phyloP scores from a whole-genome alignment of 2,329 filamentous ascomycete genomes.

The Sphaerulina vaccinii region DNA sequence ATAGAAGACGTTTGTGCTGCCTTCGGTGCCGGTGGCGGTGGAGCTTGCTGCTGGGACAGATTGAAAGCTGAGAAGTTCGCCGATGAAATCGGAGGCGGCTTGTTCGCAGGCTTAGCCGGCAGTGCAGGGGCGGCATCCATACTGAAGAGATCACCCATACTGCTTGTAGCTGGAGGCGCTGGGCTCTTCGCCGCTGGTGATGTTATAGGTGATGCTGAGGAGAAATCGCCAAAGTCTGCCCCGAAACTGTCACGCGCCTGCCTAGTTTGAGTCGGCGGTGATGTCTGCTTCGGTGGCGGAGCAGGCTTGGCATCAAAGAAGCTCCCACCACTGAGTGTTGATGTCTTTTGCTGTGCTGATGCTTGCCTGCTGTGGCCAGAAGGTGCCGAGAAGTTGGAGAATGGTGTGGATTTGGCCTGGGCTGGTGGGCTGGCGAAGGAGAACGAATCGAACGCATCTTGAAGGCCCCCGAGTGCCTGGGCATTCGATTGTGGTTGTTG shows the following conservation, averaged over 20 bases:
- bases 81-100: conserved; percentile 34
- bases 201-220: conserved; percentile 55
- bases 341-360: conserved; percentile 27
- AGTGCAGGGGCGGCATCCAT: conserved; percentile 50
- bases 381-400: conserved; percentile 62
- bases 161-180: conserved; percentile 49
- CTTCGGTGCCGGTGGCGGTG: conserved; percentile 38
- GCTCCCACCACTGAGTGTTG: conserved; percentile 65
- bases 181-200: conserved; percentile 44
- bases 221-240: conserved; percentile 54
- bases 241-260: conserved; percentile 52
- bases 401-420: conserved; percentile 59
- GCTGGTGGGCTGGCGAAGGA: conserved; percentile 55
- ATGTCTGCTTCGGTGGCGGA: conserved; percentile 41
- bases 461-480: conserved; percentile 58
- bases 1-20: conserved; percentile 33
- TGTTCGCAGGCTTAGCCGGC: conserved; percentile 36
- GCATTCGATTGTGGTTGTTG: conserved; percentile 31
- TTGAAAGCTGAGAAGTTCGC: conserved; percentile 66
- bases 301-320: conserved; percentile 73
- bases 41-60: conserved; percentile 56
- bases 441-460: conserved; percentile 75
- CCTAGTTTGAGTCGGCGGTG: conserved; percentile 42
- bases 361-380: conserved; percentile 49
- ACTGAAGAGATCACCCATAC: conserved; percentile 77